phyloP scores from a whole-genome alignment of 1,284 basidiomycete species.

The Ustilago crameri region DNA sequence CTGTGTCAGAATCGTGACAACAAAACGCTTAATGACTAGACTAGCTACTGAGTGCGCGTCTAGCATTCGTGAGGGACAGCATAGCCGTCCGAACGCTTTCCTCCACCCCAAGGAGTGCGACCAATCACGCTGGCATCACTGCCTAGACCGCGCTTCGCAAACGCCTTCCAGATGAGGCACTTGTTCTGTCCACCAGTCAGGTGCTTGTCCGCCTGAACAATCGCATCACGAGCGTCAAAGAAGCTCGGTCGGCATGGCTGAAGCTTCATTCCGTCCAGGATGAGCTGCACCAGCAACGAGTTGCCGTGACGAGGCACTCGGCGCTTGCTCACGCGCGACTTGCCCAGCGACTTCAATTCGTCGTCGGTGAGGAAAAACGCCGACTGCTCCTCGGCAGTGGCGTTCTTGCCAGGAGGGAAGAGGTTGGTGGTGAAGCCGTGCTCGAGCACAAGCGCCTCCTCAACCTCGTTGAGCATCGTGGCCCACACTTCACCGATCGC shows the following conservation, averaged over 20 bases:
- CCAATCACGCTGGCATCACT: constrained; percentile 69
- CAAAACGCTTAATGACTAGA: not conserved
- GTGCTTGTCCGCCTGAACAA: constrained; percentile 89
- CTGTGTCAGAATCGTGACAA: no score
- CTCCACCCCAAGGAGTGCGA: constrained; percentile 93
- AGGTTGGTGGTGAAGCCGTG: constrained; percentile 54
- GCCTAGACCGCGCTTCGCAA: constrained; percentile 80
- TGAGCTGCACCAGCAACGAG: constrained; percentile 84
- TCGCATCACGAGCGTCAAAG: constrained; percentile 91
- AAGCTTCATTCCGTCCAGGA: constrained; percentile 91
- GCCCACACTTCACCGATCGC: constrained; percentile 97
- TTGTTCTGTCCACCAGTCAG: constrained; percentile 91
- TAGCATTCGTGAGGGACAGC: constrained; percentile 69
- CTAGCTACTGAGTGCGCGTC: constrained; percentile 9
- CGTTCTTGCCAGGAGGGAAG: constrained; percentile 53
- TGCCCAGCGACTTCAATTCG: constrained; percentile 67
- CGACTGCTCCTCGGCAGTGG: constrained; percentile 39
- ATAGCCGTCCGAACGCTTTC: constrained; percentile 72
- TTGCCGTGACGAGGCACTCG: constrained; percentile 92
- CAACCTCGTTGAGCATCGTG: constrained; percentile 81
- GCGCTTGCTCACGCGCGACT: constrained; percentile 71
- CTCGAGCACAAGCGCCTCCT: constrained; percentile 53
- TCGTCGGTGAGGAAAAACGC: constrained; percentile 54
- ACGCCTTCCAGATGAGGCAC: constrained; percentile 88
- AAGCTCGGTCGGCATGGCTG: constrained; percentile 89